Evolutionary conservation across 129 eudicot species (phyloP).

Genomic region (Lactuca sativa): DNA sequence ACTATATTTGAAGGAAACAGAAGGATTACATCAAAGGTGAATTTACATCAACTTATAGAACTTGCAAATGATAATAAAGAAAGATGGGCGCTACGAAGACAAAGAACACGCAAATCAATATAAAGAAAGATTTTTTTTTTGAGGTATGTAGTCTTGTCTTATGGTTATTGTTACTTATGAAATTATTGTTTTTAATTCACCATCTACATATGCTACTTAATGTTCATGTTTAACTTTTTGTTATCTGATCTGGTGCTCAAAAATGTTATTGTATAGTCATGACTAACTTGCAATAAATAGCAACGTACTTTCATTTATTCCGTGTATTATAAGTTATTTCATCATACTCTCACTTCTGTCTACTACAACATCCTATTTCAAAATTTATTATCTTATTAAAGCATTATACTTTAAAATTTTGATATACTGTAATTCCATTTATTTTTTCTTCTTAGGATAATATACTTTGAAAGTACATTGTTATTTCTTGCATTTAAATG

Average conservation of each 20-base stretch:
- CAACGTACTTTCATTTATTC: no score
- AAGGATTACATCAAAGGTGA: constrained; percentile 70
- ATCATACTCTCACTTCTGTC: no score
- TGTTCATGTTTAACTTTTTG: not conserved
- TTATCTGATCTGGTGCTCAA: not conserved
- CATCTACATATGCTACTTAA: constrained; percentile 14
- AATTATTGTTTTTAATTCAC: constrained; percentile 3
- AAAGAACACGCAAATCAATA: constrained; percentile 34
- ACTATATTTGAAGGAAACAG: constrained; percentile 96
- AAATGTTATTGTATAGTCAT: no score
- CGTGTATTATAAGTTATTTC: no score
- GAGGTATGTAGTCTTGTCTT: constrained; percentile 3
- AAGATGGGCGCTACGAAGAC: constrained; percentile 70
- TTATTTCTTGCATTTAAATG: no score
- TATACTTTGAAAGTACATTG: no score
- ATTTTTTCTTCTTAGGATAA: no score
- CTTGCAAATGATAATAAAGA: constrained; percentile 73
- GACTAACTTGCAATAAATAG: no score
- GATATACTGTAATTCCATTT: no score
- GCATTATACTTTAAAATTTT: no score
- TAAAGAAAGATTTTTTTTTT: constrained; percentile 32
- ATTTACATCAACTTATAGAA: constrained; percentile 69
- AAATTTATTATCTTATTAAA: no score
- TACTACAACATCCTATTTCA: no score
- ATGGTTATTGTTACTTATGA: not conserved